phyloP scores from a whole-genome alignment of 2,329 filamentous ascomycete species.

The Fusarium marasasianum region DNA sequence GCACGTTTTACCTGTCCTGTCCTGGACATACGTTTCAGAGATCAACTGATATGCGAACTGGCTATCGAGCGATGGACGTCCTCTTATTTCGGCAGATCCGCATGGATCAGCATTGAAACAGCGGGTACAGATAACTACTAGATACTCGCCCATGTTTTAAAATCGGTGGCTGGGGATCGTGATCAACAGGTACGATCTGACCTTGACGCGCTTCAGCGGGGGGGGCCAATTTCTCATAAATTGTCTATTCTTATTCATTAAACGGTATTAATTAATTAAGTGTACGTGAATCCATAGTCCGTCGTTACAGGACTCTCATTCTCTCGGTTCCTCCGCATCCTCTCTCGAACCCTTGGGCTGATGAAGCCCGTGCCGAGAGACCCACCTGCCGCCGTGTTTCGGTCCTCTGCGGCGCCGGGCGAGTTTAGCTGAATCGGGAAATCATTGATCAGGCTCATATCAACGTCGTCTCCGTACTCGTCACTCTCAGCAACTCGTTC shows the following conservation, averaged over 20 bases:
- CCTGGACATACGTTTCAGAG: neutral
- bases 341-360: neutral
- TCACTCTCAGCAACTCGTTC: conserved; percentile 23
- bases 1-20: neutral
- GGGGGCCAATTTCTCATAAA: neutral
- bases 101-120: neutral
- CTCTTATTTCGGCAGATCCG: conserved; percentile 12
- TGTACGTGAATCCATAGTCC: conserved; percentile 7
- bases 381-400: conserved; percentile 17
- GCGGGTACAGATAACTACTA: neutral
- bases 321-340: conserved; percentile 4
- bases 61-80: neutral
- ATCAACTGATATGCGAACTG: neutral
- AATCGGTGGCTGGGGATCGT: conserved; percentile 18
- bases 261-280: neutral
- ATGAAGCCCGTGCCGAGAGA: conserved; percentile 7
- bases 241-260: neutral
- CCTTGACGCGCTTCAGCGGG: neutral
- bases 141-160: neutral
- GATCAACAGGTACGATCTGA: conserved; percentile 35
- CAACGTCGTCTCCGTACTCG: conserved; percentile 11
- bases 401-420: conserved; percentile 8
- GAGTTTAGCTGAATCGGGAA: conserved; percentile 18
- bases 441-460: conserved; percentile 6
- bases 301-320: conserved; percentile 15